Percentiles rank a stretch among this genome's conserved stretches.
Evolutionary conservation across 345 rosid species (phyloP).

Genomic region (Toxicodendron radicans): DNA sequence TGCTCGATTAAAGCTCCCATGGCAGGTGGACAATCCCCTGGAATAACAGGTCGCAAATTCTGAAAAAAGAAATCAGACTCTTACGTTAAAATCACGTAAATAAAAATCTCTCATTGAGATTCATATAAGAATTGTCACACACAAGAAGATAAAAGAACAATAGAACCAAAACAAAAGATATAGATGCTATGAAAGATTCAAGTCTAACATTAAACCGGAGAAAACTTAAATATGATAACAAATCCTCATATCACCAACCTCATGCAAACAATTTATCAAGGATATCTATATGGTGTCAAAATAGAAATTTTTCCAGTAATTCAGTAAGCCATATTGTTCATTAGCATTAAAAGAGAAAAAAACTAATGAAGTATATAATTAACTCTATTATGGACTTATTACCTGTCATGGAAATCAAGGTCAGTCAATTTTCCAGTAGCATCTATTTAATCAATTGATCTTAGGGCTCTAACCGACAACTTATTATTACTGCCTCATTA

Average conservation of each 20-base stretch:
- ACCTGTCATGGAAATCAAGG: not conserved
- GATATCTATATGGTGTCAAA: not conserved
- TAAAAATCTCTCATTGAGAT: not conserved
- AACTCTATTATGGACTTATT: not conserved
- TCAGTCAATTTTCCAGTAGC: not conserved
- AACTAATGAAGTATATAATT: not conserved
- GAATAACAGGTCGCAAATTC: slow-evolving; percentile 84
- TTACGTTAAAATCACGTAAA: slow-evolving; percentile 7
- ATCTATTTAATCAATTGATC: not conserved
- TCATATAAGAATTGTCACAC: not conserved
- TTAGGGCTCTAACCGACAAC: too few species aligned
- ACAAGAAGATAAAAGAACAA: not conserved
- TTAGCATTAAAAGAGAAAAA: not conserved
- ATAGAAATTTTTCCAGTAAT: not conserved
- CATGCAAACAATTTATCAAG: not conserved
- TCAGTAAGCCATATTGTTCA: not conserved
- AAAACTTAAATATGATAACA: not conserved
- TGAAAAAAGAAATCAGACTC: slow-evolving; percentile 14
- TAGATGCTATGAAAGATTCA: not conserved
- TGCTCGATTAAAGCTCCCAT: slow-evolving; percentile 87
- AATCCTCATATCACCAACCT: not conserved
- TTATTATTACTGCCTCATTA: too few species aligned
- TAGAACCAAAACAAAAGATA: not conserved
- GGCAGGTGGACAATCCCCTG: slow-evolving; percentile 66
- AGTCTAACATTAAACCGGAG: not conserved